Base-by-base conservation (phyloP, 768 basidiomycete genomes). In the Lentinula raphanica region DNA sequence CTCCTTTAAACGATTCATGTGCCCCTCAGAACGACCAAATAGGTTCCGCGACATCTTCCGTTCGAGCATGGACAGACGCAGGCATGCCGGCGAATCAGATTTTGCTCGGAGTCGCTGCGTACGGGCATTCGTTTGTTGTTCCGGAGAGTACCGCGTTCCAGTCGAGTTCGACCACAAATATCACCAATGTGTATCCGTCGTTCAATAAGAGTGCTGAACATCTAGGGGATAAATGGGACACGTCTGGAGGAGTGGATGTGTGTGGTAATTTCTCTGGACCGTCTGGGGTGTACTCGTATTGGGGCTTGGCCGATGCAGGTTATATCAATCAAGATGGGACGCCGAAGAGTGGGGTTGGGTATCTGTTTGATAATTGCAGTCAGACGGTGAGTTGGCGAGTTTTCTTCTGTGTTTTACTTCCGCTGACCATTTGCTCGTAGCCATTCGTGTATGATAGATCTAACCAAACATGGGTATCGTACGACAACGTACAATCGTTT, bases 1-100 rank as follows among this genome's bases (percentile, higher is more conserved):
- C 94, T 2, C 94, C 95, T 5, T 76, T 97, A 36, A 76, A 86
- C 59, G 87, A 96, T 71, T 76, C 80, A 0, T 97, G 95, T 68
- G 83, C 84, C 0, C 71, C 85, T 38, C 63, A 77, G 1, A 70
- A 69, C 8, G 72, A 83, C 58, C 87, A 84, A 58, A 72, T 74
- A 40, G 92, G 93, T 3, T 95, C 92, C 50, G 94, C 90, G 9
- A 76, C 79, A 23, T 85, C 86, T 6, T 86, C 90, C 3, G 79
- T 98, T 44, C 67, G 74, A 8, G 80, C 83, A 2, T 97, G 94
- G 95, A 82, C 77, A 0, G 63, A 66, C 0, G 93, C 93, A 38
- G 90, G 90, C 11, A 86, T 98, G 72, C 88, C 93, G 17, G 71
- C 77, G 7, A 71, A 78, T 62, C 69, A 76, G 73, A 86, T 96